Percentiles rank a stretch among this genome's conserved stretches.
phyloP scores from a whole-genome alignment of 176 grass and related monocot genomes.

The Cocos nucifera region DNA sequence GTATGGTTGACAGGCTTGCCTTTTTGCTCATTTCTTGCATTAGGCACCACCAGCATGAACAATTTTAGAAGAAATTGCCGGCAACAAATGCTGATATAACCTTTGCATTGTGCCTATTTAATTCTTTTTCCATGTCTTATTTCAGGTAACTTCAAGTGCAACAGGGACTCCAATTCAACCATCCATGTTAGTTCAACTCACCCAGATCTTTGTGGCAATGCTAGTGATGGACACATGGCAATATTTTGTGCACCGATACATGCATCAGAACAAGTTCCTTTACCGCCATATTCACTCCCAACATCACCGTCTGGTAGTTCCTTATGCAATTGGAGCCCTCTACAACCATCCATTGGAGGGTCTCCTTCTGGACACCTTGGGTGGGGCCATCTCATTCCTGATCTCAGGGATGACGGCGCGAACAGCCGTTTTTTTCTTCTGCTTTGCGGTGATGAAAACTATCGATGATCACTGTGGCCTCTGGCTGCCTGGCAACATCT shows the following conservation, averaged over 20 bases:
- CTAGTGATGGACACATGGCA: constrained; percentile 85
- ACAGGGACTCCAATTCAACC: constrained; percentile 38
- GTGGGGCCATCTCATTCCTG: constrained; percentile 77
- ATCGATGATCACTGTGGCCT: constrained; percentile 78
- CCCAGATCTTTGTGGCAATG: constrained; percentile 77
- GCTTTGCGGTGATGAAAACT: constrained; percentile 61
- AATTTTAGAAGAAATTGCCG: too few relatives aligned
- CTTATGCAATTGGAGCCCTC: constrained; percentile 78
- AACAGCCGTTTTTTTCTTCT: constrained; percentile 72
- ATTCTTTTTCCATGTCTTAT: constrained; percentile 1
- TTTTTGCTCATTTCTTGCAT: too few relatives aligned
- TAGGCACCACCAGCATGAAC: too few relatives aligned
- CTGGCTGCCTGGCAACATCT: constrained; percentile 67
- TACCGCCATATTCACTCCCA: constrained; percentile 74
- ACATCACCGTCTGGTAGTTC: constrained; percentile 68
- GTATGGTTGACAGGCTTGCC: too few relatives aligned
- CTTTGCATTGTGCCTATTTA: background rate
- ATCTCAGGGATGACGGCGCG: constrained; percentile 71
- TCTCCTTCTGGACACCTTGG: constrained; percentile 75
- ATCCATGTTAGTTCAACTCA: constrained; percentile 41
- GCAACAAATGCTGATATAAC: background rate
- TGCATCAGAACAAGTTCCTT: constrained; percentile 92
- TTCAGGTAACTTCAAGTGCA: constrained; percentile 65
- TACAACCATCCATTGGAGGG: constrained; percentile 95
- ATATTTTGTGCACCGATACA: constrained; percentile 84